Percentiles rank a stretch among this genome's conserved stretches.
phyloP scores from a whole-genome alignment of 495 filamentous ascomycete genomes.

The Neurospora pannonica region DNA sequence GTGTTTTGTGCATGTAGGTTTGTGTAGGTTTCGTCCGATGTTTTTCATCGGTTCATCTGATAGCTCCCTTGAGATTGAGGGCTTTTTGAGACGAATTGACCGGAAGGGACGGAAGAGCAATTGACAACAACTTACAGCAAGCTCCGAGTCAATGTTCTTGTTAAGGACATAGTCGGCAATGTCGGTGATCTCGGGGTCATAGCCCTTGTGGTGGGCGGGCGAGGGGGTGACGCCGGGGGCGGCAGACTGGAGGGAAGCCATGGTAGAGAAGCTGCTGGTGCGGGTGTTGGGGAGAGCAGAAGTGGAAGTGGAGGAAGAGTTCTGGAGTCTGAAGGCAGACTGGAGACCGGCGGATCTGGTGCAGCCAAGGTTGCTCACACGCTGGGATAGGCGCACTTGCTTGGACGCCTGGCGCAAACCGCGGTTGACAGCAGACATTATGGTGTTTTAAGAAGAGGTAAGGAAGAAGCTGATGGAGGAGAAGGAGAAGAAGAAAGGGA shows the following conservation, averaged over 20 bases:
- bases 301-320: constrained; percentile 11
- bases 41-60: not conserved
- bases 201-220: constrained; percentile 46
- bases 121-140: constrained; percentile 67
- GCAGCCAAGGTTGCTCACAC: not conserved
- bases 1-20: not conserved
- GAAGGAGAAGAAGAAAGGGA: not conserved
- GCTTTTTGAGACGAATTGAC: not conserved
- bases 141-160: constrained; percentile 79
- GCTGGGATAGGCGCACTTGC: constrained; percentile 15
- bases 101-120: not conserved
- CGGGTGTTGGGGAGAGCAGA: constrained; percentile 13
- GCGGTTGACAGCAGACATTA: constrained; percentile 24
- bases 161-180: constrained; percentile 91
- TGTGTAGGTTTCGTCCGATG: not conserved
- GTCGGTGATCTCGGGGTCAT: constrained; percentile 87
- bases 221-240: constrained; percentile 31
- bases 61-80: not conserved
- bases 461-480: not conserved
- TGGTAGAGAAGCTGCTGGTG: constrained; percentile 45
- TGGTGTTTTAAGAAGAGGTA: constrained; percentile 1
- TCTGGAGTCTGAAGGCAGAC: constrained; percentile 6
- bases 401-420: constrained; percentile 22
- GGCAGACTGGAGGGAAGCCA: constrained; percentile 42
- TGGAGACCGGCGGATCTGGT: not conserved